Percentiles rank a stretch among this genome's conserved stretches.
Evolutionary conservation across 208 protist species (phyloP).

Genomic region (Leishmania lainsoni): DNA sequence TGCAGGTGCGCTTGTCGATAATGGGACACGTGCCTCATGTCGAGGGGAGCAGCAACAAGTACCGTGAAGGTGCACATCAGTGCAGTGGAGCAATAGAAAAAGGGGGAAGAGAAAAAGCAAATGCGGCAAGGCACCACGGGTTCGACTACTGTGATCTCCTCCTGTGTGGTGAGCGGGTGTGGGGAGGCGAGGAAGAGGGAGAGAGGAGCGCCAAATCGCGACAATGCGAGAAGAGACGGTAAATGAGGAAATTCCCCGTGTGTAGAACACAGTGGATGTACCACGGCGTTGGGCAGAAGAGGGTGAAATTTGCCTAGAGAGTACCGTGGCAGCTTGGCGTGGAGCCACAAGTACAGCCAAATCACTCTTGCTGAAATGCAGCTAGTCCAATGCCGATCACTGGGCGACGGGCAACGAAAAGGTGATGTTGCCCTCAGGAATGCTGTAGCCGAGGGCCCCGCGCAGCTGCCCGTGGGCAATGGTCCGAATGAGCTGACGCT

Average conservation of each 20-base stretch:
- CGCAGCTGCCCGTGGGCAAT: slow-evolving; percentile 23
- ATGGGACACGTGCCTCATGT: background rate
- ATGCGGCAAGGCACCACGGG: background rate
- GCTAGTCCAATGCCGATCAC: background rate
- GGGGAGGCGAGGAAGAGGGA: background rate
- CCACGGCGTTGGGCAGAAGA: background rate
- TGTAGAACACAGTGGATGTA: background rate
- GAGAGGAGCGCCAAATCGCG: background rate
- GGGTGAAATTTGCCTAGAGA: background rate
- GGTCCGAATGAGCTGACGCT: slow-evolving; percentile 56
- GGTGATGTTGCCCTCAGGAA: slow-evolving; percentile 11
- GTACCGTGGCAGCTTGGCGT: too few species aligned
- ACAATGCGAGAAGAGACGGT: background rate
- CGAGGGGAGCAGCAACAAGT: background rate
- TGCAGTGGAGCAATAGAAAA: background rate
- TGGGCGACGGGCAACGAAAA: slow-evolving; percentile 19
- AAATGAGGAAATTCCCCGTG: background rate
- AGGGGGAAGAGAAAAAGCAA: slow-evolving; percentile 15
- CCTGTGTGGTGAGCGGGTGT: background rate
- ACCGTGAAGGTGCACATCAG: background rate
- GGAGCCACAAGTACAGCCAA: background rate
- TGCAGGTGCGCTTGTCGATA: background rate
- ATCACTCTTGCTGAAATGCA: background rate
- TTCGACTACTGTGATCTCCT: background rate
- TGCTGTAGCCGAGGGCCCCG: slow-evolving; percentile 21